phyloP scores from a whole-genome alignment of 2,329 filamentous ascomycete genomes.

The Catunica adiposa region DNA sequence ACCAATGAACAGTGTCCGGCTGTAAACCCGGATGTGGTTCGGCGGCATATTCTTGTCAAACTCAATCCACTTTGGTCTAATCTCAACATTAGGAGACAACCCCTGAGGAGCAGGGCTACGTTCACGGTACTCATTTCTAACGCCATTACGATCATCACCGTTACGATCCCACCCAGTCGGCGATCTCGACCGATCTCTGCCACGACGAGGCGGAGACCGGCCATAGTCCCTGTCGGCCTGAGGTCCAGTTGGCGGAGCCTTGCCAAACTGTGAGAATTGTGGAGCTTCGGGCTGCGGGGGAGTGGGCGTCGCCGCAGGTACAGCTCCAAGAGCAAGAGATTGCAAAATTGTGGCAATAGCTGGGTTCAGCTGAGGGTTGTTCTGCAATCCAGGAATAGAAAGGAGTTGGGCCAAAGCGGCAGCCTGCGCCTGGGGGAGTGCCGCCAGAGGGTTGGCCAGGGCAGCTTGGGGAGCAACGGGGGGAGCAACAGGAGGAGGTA shows the following conservation, averaged over 20 bases:
- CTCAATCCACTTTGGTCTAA: constrained; percentile 43
- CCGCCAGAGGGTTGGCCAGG: not conserved
- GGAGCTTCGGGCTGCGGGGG: not conserved
- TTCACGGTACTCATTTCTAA: constrained; percentile 51
- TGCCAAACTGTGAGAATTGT: not conserved
- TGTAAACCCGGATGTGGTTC: constrained; percentile 77
- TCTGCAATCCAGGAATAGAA: constrained; percentile 10
- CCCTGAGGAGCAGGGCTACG: constrained; percentile 33
- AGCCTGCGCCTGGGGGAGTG: constrained; percentile 8
- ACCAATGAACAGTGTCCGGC: constrained; percentile 88
- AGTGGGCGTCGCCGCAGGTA: not conserved
- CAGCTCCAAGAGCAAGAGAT: constrained; percentile 9
- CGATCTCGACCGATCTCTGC: constrained; percentile 51
- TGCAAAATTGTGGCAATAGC: constrained; percentile 11
- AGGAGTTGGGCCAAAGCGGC: constrained; percentile 11
- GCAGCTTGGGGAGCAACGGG: constrained; percentile 17
- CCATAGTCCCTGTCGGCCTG: constrained; percentile 19
- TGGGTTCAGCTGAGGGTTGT: constrained; percentile 3
- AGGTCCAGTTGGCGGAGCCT: constrained; percentile 11
- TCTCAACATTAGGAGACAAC: constrained; percentile 18
- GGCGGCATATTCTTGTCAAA: constrained; percentile 58
- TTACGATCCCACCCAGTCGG: constrained; percentile 18
- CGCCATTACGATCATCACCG: constrained; percentile 21
- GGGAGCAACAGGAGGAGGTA: constrained; percentile 11
- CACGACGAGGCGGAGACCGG: constrained; percentile 48